Evolutionary conservation across 345 rosid genomes (phyloP), one percentile per base, ranked within the genome.

Genomic region (Eucalyptus pauciflora): DNA sequence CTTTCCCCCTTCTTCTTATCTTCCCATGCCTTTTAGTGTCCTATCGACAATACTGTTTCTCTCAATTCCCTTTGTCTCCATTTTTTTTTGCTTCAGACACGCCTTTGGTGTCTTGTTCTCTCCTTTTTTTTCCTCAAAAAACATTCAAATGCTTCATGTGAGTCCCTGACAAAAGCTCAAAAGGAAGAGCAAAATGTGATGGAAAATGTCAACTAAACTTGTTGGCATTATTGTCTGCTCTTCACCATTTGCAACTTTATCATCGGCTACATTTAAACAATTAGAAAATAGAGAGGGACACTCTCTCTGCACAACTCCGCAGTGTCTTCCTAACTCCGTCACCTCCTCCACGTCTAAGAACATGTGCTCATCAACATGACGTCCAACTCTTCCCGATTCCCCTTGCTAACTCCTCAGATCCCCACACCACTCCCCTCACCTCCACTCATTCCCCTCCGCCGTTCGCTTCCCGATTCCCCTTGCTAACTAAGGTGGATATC

Each of bases 151-250:
- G 41, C 41, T 64, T 67, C 79, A 14, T 64, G 18, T 64, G 76
- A 64, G 76, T 64, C 37, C 18, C 6, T 1, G 1, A 7, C 37
- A 64, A 64, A 64, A 64, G 76, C 37, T n/a, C 18, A n/a, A 0
- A 64, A n/a, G 41, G 41, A 64, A 64, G 20, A 64, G 76, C 20
- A 14, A 64, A 64, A 1, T 52, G 8, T 7, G 76, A 64, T 4
- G 18, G 37, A 64, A 64, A n/a, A 64, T n/a, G 20, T 64, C 76
- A 14, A n/a, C 1, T n/a, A 10, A n/a, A 64, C 76, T 64, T 64
- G 0, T n/a, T 64, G 76, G 41, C 2, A 1, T n/a, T 64, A 64
- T 64, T n/a, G 37, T 4, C 0, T n/a, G 3, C 37, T 64, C 0
- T 14, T 64, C 37, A 14, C 37, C 20, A 1, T 14, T 64, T 3